These are phyloP conservation scores for Torulaspora microellipsoides DNA, from an alignment of 805 yeast species.

Conservation along the genomic window DNA sequence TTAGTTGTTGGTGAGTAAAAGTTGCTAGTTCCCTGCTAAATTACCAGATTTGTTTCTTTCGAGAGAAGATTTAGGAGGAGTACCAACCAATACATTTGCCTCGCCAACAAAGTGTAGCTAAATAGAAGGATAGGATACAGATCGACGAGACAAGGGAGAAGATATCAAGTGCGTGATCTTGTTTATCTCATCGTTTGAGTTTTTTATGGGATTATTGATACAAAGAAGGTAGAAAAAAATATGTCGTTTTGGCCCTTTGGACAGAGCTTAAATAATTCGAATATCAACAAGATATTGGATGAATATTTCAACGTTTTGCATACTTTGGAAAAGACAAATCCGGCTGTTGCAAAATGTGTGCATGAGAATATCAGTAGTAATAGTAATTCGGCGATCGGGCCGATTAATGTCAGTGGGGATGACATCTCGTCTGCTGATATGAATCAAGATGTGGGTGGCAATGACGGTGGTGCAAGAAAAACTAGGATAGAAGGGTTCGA, in stretches of 20 bases:
- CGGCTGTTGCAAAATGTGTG: slow-evolving; percentile 15
- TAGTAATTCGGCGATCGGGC: neutral
- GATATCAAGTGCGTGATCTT: too few species aligned
- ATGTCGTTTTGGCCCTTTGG: slow-evolving; percentile 48
- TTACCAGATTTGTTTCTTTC: too few species aligned
- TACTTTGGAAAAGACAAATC: slow-evolving; percentile 21
- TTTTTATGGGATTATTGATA: too few species aligned
- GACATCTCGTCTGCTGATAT: slow-evolving; percentile 4
- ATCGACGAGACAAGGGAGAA: too few species aligned
- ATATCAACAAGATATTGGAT: slow-evolving; percentile 39
- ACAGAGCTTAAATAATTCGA: slow-evolving; percentile 34
- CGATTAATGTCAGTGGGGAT: slow-evolving; percentile 1
- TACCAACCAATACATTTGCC: too few species aligned
- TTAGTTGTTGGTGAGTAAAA: too few species aligned
- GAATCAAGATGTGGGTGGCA: neutral
- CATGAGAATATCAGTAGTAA: slow-evolving; percentile 10
- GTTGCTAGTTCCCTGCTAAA: too few species aligned
- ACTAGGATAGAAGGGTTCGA: neutral
- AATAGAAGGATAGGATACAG: too few species aligned
- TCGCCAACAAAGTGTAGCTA: too few species aligned
- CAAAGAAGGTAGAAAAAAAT: neutral
- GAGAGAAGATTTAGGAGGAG: too few species aligned
- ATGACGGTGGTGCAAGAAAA: neutral
- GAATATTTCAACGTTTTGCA: slow-evolving; percentile 36
- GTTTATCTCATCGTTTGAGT: neutral